A percentile compares a stretch with the other conserved stretches of the same genome.
Evolutionary conservation across 2,329 filamentous ascomycete genomes (phyloP).

Genomic region (Colletotrichum filicis): DNA sequence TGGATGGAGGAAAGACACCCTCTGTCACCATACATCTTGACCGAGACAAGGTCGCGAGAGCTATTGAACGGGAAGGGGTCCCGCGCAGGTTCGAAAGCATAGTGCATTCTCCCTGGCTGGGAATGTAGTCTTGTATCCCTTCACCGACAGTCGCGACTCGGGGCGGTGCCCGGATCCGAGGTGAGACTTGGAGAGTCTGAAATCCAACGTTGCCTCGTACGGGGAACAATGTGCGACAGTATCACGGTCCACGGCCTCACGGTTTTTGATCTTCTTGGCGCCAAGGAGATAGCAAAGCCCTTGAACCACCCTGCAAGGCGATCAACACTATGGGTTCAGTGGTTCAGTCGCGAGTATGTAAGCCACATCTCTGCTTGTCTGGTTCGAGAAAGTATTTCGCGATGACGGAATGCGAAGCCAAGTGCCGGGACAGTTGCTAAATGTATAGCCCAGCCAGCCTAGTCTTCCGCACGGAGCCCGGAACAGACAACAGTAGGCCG

Average conservation of each 20-base stretch:
- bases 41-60: not conserved
- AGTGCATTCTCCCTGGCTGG: not conserved
- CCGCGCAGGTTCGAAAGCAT: not conserved
- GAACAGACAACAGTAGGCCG: not conserved
- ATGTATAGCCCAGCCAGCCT: not conserved
- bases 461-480: constrained; percentile 2
- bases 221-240: not conserved
- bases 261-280: not conserved
- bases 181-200: constrained; percentile 20
- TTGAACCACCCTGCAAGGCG: not conserved
- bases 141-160: not conserved
- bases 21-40: not conserved
- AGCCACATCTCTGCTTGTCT: not conserved
- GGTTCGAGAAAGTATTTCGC: not conserved
- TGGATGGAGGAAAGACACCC: not conserved
- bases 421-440: not conserved
- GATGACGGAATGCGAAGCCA: not conserved
- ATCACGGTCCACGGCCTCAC: not conserved
- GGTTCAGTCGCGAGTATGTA: not conserved
- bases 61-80: not conserved
- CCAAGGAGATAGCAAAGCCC: not conserved
- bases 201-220: constrained; percentile 2
- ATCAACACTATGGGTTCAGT: not conserved
- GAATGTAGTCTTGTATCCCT: constrained; percentile 3
- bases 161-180: constrained; percentile 11